These are phyloP conservation scores for Colletotrichum sublineola DNA, from an alignment of 2,329 filamentous ascomycete species.

Conservation along the genomic window DNA sequence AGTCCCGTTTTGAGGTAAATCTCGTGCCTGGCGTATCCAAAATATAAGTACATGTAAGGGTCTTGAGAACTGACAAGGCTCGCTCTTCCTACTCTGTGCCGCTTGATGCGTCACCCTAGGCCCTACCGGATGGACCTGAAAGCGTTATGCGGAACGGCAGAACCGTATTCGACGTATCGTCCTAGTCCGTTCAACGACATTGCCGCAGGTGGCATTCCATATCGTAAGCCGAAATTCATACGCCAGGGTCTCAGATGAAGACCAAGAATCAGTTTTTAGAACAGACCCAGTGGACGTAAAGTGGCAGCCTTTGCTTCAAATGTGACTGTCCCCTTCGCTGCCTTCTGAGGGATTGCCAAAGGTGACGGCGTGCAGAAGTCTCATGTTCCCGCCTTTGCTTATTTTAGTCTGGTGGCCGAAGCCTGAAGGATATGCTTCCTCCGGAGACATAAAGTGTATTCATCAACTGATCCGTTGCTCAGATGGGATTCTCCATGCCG, in stretches of 20 bases:
- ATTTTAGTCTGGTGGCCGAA: background rate
- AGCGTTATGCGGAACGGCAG: background rate
- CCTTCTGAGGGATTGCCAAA: background rate
- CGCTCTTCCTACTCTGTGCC: slow-evolving; percentile 8
- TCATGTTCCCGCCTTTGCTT: background rate
- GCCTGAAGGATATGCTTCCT: background rate
- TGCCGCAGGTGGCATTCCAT: background rate
- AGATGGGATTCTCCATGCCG: slow-evolving; percentile 62
- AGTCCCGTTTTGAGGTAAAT: background rate
- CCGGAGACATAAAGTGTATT: background rate
- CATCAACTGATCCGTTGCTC: slow-evolving; percentile 35
- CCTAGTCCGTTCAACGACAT: background rate
- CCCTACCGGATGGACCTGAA: background rate
- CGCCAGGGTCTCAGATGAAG: background rate
- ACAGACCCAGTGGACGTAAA: background rate
- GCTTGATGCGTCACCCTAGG: background rate
- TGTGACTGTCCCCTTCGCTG: background rate
- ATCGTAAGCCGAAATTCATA: background rate
- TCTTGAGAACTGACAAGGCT: background rate
- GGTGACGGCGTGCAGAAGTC: background rate
- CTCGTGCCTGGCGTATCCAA: slow-evolving; percentile 22
- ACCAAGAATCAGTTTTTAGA: background rate
- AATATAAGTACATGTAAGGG: slow-evolving; percentile 31
- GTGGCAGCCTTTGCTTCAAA: background rate
- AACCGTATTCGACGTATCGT: background rate